Evolutionary conservation across 768 basidiomycete genomes (phyloP), one percentile per base, ranked within the genome.

Genomic region (Auriscalpium orientale): DNA sequence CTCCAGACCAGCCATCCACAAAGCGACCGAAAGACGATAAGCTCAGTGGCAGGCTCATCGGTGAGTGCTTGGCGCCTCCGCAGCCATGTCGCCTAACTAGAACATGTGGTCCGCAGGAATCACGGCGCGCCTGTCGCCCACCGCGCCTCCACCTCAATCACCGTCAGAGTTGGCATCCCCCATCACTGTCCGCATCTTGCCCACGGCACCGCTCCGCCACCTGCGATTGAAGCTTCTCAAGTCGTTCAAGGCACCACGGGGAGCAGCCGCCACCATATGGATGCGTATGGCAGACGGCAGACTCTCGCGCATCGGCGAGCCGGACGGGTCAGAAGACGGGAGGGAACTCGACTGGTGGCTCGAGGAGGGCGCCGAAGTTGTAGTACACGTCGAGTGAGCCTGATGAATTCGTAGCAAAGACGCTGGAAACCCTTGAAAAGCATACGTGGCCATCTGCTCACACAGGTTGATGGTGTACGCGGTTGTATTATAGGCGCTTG

Each of bases 341-440:
- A 78, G 77, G 54, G 77, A 82, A 52, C 66, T 91, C 44, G 80
- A 76, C 56, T 90, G 87, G 87, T 79, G 90, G 7, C 65, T 91
- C 38, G 86, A 89, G 56, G 76, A 79, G 8, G 78, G 66, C 18
- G 71, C 74, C 54, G 65, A 71, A 55, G 62, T 80, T 28, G 46
- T 68, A 4, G 56, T 67, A 40, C 59, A 58, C 51, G 38, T 52
- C 46, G 55, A 49, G 37, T 18, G n/a, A n/a, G n/a, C n/a, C n/a
- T n/a, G n/a, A n/a, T n/a, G n/a, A 16, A 16, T 16, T 20, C 22
- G 7, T 6, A 28, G 10, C 21, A 13, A 9, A 44, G 15, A 28
- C 28, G 28, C 28, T 28, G 22, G 22, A 28, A 28, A 28, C 22
- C 22, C 28, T 28, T 28, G 28, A 28, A 28, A 28, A 28, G 28